A percentile compares a stretch with the other conserved stretches of the same genome.
Evolutionary conservation across 192 early-diverging fungal species (phyloP).

Genomic region (Allomyces macrogynus): DNA sequence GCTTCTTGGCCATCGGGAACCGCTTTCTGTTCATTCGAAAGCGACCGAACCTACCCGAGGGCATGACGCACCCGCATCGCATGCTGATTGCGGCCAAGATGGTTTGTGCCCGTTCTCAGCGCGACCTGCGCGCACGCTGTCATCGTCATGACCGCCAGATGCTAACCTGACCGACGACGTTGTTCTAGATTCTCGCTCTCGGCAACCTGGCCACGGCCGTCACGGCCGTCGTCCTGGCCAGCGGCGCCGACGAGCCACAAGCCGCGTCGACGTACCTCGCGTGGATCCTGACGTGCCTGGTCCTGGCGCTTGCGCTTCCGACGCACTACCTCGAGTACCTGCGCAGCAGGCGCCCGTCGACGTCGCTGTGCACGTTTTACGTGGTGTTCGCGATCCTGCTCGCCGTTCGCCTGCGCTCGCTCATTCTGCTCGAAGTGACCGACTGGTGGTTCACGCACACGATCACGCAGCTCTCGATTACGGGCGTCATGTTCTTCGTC

Average conservation of each 20-base stretch:
- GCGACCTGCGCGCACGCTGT: too few relatives aligned
- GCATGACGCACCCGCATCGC: neutral
- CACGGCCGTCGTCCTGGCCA: neutral
- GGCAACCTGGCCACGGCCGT: neutral
- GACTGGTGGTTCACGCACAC: too few relatives aligned
- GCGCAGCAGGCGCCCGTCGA: neutral
- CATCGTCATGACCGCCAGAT: too few relatives aligned
- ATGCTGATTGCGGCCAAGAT: neutral
- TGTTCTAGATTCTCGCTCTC: neutral
- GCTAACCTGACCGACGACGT: too few relatives aligned
- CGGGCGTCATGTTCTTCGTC: neutral
- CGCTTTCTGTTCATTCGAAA: neutral
- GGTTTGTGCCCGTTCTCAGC: neutral
- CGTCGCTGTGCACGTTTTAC: neutral
- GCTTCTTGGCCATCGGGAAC: neutral
- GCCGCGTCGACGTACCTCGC: neutral
- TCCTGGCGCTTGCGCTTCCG: neutral
- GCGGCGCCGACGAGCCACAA: neutral
- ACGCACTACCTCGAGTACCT: neutral
- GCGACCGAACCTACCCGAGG: neutral
- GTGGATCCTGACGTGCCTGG: neutral
- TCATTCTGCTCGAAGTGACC: neutral
- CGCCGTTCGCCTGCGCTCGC: neutral
- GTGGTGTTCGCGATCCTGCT: neutral
- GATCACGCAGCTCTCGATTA: neutral